A percentile compares a stretch with the other conserved stretches of the same genome.
Evolutionary conservation across 2,329 filamentous ascomycete species (phyloP).

Genomic region (Penicillium occitanis): DNA sequence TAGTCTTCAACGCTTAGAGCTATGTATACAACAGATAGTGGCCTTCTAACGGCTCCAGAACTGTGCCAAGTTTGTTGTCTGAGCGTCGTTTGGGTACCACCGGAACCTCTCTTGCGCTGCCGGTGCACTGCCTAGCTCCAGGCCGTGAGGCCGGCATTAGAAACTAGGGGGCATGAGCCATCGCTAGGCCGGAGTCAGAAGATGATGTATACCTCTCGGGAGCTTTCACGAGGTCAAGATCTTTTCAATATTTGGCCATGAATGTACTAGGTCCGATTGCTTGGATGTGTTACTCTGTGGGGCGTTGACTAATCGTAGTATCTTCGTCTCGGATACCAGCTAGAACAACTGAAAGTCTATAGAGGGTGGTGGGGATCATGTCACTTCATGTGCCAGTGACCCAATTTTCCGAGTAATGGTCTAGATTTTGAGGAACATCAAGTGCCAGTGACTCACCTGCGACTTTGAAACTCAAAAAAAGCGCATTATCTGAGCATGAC

Average conservation of each 20-base stretch:
- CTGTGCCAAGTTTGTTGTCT: background rate
- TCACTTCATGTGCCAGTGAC: background rate
- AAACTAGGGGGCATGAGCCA: background rate
- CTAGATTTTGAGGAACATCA: background rate
- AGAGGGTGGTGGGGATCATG: no score
- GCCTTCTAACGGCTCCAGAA: background rate
- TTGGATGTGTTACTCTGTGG: background rate
- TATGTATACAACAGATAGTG: background rate
- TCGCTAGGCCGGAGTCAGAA: background rate
- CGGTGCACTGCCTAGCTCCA: background rate
- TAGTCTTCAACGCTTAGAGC: background rate
- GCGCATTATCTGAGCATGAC: background rate
- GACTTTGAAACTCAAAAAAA: background rate
- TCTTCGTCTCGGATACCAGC: background rate
- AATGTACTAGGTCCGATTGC: background rate
- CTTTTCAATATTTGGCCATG: background rate
- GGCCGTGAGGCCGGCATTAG: background rate
- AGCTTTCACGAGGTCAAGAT: background rate
- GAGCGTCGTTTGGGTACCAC: constrained; percentile 2
- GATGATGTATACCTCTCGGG: background rate
- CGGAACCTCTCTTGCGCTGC: background rate
- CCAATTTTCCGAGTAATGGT: background rate
- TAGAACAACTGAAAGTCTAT: background rate
- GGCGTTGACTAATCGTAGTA: background rate
- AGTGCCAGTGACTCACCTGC: background rate